A percentile compares a stretch with the other conserved stretches of the same genome.
phyloP scores from a whole-genome alignment of 2,329 filamentous ascomycete species.

The Cladosporium austrohemisphaericum region DNA sequence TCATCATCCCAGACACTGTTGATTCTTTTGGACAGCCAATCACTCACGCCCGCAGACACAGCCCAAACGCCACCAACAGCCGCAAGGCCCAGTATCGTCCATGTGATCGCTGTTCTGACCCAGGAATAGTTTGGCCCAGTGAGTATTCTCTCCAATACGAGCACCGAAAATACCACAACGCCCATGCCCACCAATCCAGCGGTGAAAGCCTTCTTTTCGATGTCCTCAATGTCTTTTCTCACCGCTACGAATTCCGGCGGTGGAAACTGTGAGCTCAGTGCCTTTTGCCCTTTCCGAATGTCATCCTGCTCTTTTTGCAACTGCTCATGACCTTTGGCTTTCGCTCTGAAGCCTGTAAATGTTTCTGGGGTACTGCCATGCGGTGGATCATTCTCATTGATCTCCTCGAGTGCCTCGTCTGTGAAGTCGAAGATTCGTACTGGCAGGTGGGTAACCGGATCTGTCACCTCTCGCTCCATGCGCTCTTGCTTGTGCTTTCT shows the following conservation, averaged over 20 bases:
- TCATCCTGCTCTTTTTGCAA: slow-evolving; percentile 43
- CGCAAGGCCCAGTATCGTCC: slow-evolving; percentile 20
- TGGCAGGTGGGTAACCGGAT: slow-evolving; percentile 68
- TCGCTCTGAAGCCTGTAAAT: slow-evolving; percentile 44
- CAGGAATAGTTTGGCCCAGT: not conserved
- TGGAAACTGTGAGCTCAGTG: slow-evolving; percentile 51
- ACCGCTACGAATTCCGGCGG: slow-evolving; percentile 49
- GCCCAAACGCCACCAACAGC: slow-evolving; percentile 21
- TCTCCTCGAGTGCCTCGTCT: slow-evolving; percentile 53
- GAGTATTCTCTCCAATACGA: slow-evolving; percentile 22
- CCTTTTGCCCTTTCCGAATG: slow-evolving; percentile 40
- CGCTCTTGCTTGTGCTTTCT: slow-evolving; percentile 47
- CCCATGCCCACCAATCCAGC: slow-evolving; percentile 34
- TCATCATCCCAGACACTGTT: slow-evolving; percentile 64
- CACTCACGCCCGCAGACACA: slow-evolving; percentile 34
- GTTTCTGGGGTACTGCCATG: slow-evolving; percentile 39
- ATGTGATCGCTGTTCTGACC: slow-evolving; percentile 9
- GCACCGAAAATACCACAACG: slow-evolving; percentile 31
- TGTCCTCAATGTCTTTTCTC: slow-evolving; percentile 41
- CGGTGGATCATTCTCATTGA: slow-evolving; percentile 44
- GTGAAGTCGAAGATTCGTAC: slow-evolving; percentile 67
- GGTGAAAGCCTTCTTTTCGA: slow-evolving; percentile 45
- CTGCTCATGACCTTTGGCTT: slow-evolving; percentile 43
- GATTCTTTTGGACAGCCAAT: slow-evolving; percentile 61
- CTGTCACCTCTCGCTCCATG: slow-evolving; percentile 60